Base-by-base conservation (phyloP, 257 asterid species). In the Nicotiana otophora region DNA sequence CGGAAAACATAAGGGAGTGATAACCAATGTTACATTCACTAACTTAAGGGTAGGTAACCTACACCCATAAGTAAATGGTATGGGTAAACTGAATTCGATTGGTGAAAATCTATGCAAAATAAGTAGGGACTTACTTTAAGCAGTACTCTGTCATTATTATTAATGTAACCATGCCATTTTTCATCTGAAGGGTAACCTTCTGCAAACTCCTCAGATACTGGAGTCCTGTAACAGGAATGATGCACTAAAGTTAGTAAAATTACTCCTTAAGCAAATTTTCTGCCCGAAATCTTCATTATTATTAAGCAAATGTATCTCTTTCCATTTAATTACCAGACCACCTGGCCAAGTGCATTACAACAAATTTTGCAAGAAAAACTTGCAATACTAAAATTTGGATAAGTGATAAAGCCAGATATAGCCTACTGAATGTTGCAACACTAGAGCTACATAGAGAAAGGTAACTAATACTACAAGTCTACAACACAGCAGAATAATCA, bases 111-210 rank as follows among this genome's bases (percentile, higher is more conserved):
- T 48, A 53, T 19, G 51, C 36, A 65, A 5, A 81, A 55, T 16
- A 10, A 39, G 36, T 33, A 77, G 83, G 34, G n/a, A 55, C 69
- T 85, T 82, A 94, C 99, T 98, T 95, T 94, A 39, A 95, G 95
- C 78, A 96, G 92, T 64, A 96, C 98, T 89, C 98, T 88, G 86
- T 96, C 98, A 5, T 92, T 91, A 83, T 86, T 86, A 87, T 93
- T 89, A 80, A 95, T 87, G 85, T 91, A 95, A 74, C 97, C 99
- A 64, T 92, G 92, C 98, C 99, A 94, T 84, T 88, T 90, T 76
- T 94, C 96, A 84, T 92, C 92, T 1, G 97, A 92, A 5, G 97
- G 97, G 88, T 91, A 93, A 28, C 90, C 94, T 86, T 87, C 89
- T 10, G 89, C 91, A 81, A 88, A 91, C 65, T 87, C 89, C 16